Evolutionary conservation across 371 early-diverging fungal genomes (phyloP), one percentile per base, ranked within the genome.

Genomic region (Mucor racemosus): DNA sequence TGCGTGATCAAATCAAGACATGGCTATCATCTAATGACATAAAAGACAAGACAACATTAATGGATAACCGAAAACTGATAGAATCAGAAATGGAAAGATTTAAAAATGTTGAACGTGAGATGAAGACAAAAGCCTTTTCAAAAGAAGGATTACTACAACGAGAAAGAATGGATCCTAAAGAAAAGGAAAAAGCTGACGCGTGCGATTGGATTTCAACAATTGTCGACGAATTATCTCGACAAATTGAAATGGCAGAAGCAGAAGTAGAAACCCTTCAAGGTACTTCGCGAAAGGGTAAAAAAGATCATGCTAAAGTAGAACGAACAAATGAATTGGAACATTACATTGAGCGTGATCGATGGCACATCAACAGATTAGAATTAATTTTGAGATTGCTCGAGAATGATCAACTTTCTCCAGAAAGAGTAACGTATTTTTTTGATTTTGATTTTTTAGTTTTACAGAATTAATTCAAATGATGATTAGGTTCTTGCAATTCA

Each of bases 1-100:
- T 88, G 64, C 91, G 99, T 58, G 99, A 99, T 81, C 97, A 97
- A 77, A 98, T 99, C 77, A 97, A 98, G 77, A 90, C 92, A 64
- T 98, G 97, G 97, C 82, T 95, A 39, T 86, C 92, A 14, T 91
- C 90, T 46, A 93, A 86, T 69, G 98, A 98, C 39, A 94, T 99
- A 71, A 99, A 99, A 84, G 98, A 98, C 82, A 99, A 99, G 80
- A 82, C 88, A 53, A 79, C 88, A n/a, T 77, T 99, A 59, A 63
- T 91, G 60, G 96, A 97, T 8, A 94, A 94, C 66, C 85, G 97
- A 72, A 93, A 94, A 72, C 88, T 95, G 26, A 97, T 99, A 65
- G 99, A 99, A 76, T 78, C 92, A 89, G 95, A 97, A 90, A 99
- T 99, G 99, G 99, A 99, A 75, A 87, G 88, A 69, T 99, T 99